Percentiles rank a stretch among this genome's conserved stretches.
These are phyloP conservation scores for Komagataella populi DNA, from an alignment of 805 yeast species.

Conservation along the genomic window DNA sequence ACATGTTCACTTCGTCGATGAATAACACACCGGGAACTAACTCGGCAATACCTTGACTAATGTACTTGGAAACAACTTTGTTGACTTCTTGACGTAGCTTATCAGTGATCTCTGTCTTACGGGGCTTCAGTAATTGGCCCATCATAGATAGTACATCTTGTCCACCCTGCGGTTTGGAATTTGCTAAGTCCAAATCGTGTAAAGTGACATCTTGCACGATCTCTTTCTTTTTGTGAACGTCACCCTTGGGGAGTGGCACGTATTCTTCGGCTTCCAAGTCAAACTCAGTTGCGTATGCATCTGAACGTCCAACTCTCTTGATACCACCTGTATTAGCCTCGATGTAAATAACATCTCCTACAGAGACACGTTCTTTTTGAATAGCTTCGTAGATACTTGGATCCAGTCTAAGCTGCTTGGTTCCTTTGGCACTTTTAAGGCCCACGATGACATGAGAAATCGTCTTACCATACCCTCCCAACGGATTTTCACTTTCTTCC, in stretches of 20 bases:
- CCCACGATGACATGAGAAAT: constrained; percentile 90
- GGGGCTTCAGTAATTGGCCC: constrained; percentile 94
- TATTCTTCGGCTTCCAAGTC: constrained; percentile 98
- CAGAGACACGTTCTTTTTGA: constrained; percentile 85
- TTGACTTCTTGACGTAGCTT: constrained; percentile 88
- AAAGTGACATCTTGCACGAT: constrained; percentile 94
- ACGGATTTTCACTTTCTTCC: constrained; percentile 91
- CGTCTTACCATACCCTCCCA: constrained; percentile 97
- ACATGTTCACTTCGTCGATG: constrained; percentile 97
- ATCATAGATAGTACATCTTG: constrained; percentile 92
- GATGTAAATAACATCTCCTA: constrained; percentile 94
- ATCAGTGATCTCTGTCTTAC: constrained; percentile 93
- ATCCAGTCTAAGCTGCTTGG: constrained; percentile 78
- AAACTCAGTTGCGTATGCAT: constrained; percentile 95
- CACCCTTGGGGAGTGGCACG: constrained; percentile 97
- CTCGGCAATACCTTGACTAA: constrained; percentile 97
- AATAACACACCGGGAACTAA: constrained; percentile 95
- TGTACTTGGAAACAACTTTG: constrained; percentile 89
- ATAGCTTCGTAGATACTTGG: constrained; percentile 89
- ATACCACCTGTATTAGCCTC: constrained; percentile 98
- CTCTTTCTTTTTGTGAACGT: constrained; percentile 95
- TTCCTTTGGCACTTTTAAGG: constrained; percentile 82
- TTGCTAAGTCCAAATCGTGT: constrained; percentile 93
- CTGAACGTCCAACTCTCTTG: constrained; percentile 95
- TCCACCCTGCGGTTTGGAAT: constrained; percentile 93